Evolutionary conservation across 805 yeast species (phyloP).

Genomic region (Yarrowia sp.): DNA sequence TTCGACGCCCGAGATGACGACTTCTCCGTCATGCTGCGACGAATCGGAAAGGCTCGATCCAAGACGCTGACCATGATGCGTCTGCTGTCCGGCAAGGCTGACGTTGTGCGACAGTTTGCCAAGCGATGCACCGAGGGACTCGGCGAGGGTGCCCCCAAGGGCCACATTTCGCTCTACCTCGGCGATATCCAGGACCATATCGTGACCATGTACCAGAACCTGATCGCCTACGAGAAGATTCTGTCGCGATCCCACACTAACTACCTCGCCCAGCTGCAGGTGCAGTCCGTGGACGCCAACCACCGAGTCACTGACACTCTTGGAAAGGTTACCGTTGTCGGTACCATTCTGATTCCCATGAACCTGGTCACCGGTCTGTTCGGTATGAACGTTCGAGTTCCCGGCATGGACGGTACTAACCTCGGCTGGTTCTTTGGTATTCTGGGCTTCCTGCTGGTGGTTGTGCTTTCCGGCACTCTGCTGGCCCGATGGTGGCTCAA

Average conservation of each 20-base stretch:
- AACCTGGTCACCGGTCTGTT: constrained; percentile 87
- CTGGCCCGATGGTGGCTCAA: constrained; percentile 28
- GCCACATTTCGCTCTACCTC: constrained; percentile 84
- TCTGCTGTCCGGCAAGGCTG: constrained; percentile 87
- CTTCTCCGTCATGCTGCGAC: constrained; percentile 67
- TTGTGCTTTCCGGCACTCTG: constrained; percentile 21
- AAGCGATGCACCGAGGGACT: constrained; percentile 87
- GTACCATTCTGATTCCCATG: constrained; percentile 89
- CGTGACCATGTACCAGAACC: constrained; percentile 90
- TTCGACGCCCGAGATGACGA: constrained; percentile 75
- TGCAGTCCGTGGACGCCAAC: constrained; percentile 83
- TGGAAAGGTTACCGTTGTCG: constrained; percentile 84
- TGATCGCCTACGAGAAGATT: constrained; percentile 87
- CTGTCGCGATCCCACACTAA: constrained; percentile 88
- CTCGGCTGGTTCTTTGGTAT: constrained; percentile 71
- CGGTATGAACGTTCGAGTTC: constrained; percentile 95
- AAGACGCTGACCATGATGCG: constrained; percentile 92
- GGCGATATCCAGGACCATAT: constrained; percentile 98
- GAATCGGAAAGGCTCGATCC: constrained; percentile 85
- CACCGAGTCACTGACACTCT: constrained; percentile 82
- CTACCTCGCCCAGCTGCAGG: constrained; percentile 90
- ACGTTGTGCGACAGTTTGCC: constrained; percentile 93
- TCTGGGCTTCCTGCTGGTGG: constrained; percentile 26
- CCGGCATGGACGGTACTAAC: constrained; percentile 55
- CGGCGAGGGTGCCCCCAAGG: constrained; percentile 58